These are phyloP conservation scores for Leishmania lainsoni DNA, from an alignment of 208 protist species.

Conservation along the genomic window DNA sequence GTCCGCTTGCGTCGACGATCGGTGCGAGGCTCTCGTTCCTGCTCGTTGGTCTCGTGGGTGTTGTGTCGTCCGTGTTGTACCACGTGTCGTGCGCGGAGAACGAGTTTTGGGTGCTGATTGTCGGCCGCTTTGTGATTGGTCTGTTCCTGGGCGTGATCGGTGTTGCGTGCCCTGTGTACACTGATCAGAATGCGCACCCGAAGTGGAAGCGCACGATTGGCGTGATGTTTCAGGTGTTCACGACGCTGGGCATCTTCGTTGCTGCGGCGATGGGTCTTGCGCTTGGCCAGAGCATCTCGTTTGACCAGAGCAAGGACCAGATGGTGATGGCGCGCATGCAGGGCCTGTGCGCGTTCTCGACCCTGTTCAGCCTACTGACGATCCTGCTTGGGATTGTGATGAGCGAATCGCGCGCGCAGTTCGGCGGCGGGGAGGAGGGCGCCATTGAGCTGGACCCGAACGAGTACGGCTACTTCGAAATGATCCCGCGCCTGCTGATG, in stretches of 20 bases:
- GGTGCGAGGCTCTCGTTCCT: slow-evolving; percentile 48
- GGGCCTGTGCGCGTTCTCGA: slow-evolving; percentile 62
- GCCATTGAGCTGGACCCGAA: slow-evolving; percentile 31
- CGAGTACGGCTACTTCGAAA: slow-evolving; percentile 54
- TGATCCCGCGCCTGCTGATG: slow-evolving; percentile 55
- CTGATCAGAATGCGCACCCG: slow-evolving; percentile 43
- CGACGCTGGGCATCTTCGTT: slow-evolving; percentile 80
- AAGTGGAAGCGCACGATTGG: slow-evolving; percentile 55
- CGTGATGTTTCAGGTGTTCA: slow-evolving; percentile 82
- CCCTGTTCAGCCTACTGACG: slow-evolving; percentile 51
- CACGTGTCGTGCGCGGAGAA: slow-evolving; percentile 30
- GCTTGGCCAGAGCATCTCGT: slow-evolving; percentile 50
- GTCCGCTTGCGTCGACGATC: slow-evolving; percentile 30
- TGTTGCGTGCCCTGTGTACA: slow-evolving; percentile 54
- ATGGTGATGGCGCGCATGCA: slow-evolving; percentile 64
- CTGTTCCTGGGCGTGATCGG: slow-evolving; percentile 41
- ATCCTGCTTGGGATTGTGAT: slow-evolving; percentile 22
- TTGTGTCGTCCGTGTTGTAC: slow-evolving; percentile 35
- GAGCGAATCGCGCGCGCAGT: slow-evolving; percentile 23
- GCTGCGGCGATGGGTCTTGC: slow-evolving; percentile 65
- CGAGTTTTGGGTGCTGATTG: slow-evolving; percentile 52
- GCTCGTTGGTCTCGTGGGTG: slow-evolving; percentile 38
- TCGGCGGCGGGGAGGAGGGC: slow-evolving; percentile 13
- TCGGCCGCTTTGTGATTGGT: slow-evolving; percentile 58
- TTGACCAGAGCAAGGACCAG: slow-evolving; percentile 31